Percentiles rank a stretch among this genome's conserved stretches.
phyloP scores from a whole-genome alignment of 768 basidiomycete species.

The Suillus subaureus region DNA sequence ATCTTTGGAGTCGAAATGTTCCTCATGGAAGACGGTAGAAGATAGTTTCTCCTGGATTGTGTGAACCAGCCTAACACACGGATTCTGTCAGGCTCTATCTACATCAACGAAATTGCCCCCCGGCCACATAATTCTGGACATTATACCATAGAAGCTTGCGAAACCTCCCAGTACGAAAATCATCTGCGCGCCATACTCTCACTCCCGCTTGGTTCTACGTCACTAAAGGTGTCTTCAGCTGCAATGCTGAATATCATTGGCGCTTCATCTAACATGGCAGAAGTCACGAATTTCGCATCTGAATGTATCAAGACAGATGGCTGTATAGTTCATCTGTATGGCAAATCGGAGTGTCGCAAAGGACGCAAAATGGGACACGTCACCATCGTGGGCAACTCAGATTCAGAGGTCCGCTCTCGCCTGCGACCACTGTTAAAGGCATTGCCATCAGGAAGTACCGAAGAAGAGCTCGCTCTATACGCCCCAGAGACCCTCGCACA shows the following conservation, averaged over 20 bases:
- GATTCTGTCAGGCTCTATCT: conserved; percentile 58
- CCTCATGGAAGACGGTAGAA: conserved; percentile 79
- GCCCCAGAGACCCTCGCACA: conserved; percentile 48
- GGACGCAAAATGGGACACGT: conserved; percentile 99
- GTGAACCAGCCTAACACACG: neutral
- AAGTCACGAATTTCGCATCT: conserved; percentile 57
- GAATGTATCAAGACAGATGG: conserved; percentile 73
- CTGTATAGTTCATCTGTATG: conserved; percentile 86
- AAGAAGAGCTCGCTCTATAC: conserved; percentile 54
- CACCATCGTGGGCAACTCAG: conserved; percentile 82
- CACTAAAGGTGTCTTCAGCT: conserved; percentile 81
- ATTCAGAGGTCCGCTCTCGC: conserved; percentile 67
- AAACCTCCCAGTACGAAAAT: conserved; percentile 96
- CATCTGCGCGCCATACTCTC: conserved; percentile 93
- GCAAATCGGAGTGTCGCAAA: conserved; percentile 86
- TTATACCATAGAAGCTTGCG: conserved; percentile 97
- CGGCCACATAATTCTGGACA: conserved; percentile 99
- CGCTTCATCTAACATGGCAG: conserved; percentile 62
- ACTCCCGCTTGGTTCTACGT: conserved; percentile 87
- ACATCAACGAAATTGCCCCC: conserved; percentile 97
- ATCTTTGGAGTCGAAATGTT: conserved; percentile 99
- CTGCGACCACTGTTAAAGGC: conserved; percentile 76
- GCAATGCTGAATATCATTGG: conserved; percentile 97
- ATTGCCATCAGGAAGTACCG: conserved; percentile 48
- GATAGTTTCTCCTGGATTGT: neutral